A percentile compares a stretch with the other conserved stretches of the same genome.
Conservation (phyloP, 2,329 filamentous ascomycete genomes). For the Ramularia endophylla region DNA sequence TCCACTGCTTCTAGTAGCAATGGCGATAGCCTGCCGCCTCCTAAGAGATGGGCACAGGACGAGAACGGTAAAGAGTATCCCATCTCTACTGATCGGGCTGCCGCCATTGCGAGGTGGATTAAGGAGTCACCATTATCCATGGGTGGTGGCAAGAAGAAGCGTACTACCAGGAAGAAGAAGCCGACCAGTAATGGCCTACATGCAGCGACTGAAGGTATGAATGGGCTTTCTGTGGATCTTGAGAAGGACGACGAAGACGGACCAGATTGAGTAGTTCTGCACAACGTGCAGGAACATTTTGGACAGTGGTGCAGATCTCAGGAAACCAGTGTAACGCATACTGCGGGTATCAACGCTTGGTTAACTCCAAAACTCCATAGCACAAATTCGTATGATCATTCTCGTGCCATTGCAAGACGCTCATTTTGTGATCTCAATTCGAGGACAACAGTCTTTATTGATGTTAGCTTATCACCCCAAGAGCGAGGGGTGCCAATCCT, state of each 20-base stretch:
- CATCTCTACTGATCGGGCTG: constrained; percentile 63
- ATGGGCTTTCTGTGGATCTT: constrained; percentile 8
- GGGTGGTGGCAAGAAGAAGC: constrained; percentile 32
- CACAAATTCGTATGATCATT: background rate
- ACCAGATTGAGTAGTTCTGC: constrained; percentile 19
- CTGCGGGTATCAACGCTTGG: too few relatives aligned
- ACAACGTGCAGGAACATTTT: too few relatives aligned
- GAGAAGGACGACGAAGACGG: constrained; percentile 19
- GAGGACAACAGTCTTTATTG: constrained; percentile 40
- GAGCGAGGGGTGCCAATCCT: constrained; percentile 29
- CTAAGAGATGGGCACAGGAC: constrained; percentile 58
- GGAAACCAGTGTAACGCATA: too few relatives aligned
- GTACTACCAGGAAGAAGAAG: constrained; percentile 27
- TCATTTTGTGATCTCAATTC: constrained; percentile 40
- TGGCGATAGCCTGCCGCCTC: constrained; percentile 19
- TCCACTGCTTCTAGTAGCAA: constrained; percentile 9
- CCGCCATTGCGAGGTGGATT: constrained; percentile 65
- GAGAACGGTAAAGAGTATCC: constrained; percentile 64
- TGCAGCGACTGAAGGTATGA: constrained; percentile 11
- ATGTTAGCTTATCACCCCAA: too few relatives aligned
- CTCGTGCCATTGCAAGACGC: constrained; percentile 9
- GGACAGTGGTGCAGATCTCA: background rate
- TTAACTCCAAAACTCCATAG: too few relatives aligned
- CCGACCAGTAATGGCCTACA: constrained; percentile 14
- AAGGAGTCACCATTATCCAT: constrained; percentile 39